Percentiles rank a stretch among this genome's conserved stretches.
Conservation (phyloP, 257 asterid species). For the Solanum rostratum region DNA sequence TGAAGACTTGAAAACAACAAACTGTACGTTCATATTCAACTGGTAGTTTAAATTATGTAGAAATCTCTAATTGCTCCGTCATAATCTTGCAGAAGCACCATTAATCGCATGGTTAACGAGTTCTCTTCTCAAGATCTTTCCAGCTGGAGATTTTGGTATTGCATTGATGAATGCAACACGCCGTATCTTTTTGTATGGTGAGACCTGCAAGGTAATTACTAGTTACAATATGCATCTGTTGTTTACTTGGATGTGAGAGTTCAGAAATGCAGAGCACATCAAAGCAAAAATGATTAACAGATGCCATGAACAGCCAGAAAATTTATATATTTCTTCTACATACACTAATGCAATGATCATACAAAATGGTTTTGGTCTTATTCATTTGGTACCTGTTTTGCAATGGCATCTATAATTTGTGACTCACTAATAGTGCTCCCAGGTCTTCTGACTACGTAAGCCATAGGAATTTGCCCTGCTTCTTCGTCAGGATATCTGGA, state of each 20-base stretch:
- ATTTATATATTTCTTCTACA: background rate
- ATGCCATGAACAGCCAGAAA: background rate
- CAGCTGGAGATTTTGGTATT: constrained; percentile 78
- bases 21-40: background rate
- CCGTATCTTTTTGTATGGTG: constrained; percentile 76
- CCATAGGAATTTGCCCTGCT: constrained; percentile 97
- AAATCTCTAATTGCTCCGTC: constrained; percentile 1
- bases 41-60: background rate
- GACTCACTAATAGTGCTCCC: constrained; percentile 50
- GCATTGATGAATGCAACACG: constrained; percentile 54
- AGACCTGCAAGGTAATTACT: constrained; percentile 32
- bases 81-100: constrained; percentile 39
- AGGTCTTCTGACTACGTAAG: constrained; percentile 73
- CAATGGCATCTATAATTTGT: constrained; percentile 56
- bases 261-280: background rate
- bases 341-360: background rate
- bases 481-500: constrained; percentile 87
- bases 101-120: constrained; percentile 38
- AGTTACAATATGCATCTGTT: background rate
- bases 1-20: background rate
- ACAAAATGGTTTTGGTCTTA: background rate
- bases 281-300: background rate
- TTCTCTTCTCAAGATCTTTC: constrained; percentile 77
- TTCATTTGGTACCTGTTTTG: constrained; percentile 43
- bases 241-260: background rate